Base-by-base conservation (phyloP, 495 filamentous ascomycete genomes). In the Aspergillus hancockii region DNA sequence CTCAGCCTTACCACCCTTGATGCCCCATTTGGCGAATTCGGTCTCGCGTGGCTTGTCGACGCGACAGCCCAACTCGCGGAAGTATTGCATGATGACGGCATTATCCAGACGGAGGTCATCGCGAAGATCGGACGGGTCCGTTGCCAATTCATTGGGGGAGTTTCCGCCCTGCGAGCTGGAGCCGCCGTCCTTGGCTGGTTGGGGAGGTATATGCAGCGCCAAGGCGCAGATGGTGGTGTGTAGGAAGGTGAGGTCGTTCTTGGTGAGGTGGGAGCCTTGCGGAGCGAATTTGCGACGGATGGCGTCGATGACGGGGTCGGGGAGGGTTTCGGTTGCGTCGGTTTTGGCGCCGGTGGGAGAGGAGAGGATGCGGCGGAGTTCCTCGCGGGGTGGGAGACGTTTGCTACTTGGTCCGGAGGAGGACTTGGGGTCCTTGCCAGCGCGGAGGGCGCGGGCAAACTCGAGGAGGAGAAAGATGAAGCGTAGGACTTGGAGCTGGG, bases 101-200 rank as follows among this genome's bases (percentile, higher is more conserved):
- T 83, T 81, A 60, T 94, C 90, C 31, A 97, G 64, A 58, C 82
- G 81, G 46, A 98, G 76, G 68, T 98, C 94, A 49, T 90, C 85
- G 57, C 85, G 83, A 59, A 98, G 73, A 66, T 92, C 84, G 22
- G 80, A 79, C 12, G 86, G 86, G 70, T 97, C 90, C 23, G 91
- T 88, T 45, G 87, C 85, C 61, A 88, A 91, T 60, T 89, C 84
- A 63, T 95, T 91, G 10, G 93, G 78, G 40, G 90, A 80, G 63
- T 79, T 79, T 8, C 75, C 75, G 52, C 75, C 75, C 12, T 72
- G 65, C 62, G 78, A 66, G 71, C 70, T 70, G 73, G 76, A 67
- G 67, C 81, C 68, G 60, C 75, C 73, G 40, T 76, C 75, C 25
- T 69, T 68, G 22, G 69, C 66, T 2, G 76, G 71, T 50, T 74